A percentile compares a stretch with the other conserved stretches of the same genome.
Evolutionary conservation across 768 basidiomycete species (phyloP).

Genomic region (Omphalotus guepiniiformis): DNA sequence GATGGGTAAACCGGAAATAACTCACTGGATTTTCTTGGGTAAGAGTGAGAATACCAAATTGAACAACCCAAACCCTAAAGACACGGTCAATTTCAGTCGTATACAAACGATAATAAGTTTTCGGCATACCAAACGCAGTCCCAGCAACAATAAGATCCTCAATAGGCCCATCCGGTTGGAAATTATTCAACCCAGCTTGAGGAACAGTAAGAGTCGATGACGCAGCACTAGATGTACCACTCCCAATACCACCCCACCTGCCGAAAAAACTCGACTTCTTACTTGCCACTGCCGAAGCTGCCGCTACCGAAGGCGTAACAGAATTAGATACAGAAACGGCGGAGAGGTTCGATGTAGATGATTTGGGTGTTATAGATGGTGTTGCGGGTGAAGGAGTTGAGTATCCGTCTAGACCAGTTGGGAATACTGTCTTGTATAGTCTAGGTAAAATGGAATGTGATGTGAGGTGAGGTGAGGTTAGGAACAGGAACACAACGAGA

Average conservation of each 20-base stretch:
- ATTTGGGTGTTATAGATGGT: slow-evolving; percentile 30
- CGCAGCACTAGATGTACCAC: slow-evolving; percentile 18
- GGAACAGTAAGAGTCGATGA: slow-evolving; percentile 16
- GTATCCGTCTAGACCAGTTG: slow-evolving; percentile 48
- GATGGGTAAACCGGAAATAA: slow-evolving; percentile 1
- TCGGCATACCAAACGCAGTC: slow-evolving; percentile 63
- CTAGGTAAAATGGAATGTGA: no score
- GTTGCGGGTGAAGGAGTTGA: slow-evolving; percentile 32
- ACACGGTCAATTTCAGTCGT: background rate
- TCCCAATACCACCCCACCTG: slow-evolving; percentile 17
- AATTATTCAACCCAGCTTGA: slow-evolving; percentile 16
- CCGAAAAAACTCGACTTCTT: slow-evolving; percentile 21
- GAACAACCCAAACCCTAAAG: slow-evolving; percentile 59
- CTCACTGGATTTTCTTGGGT: slow-evolving; percentile 66
- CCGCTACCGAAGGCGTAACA: slow-evolving; percentile 13
- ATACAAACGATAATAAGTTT: no score
- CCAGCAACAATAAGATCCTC: slow-evolving; percentile 75
- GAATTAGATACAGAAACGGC: no score
- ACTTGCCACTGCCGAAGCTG: slow-evolving; percentile 12
- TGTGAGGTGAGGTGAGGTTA: no score
- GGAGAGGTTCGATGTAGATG: slow-evolving; percentile 20
- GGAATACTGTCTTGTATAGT: slow-evolving; percentile 65
- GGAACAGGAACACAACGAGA: no score
- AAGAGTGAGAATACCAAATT: slow-evolving; percentile 77
- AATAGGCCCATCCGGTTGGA: slow-evolving; percentile 45